Evolutionary conservation across 2,329 filamentous ascomycete species (phyloP), one percentile per base, ranked within the genome.

Genomic region (Phyllosticta ampelicida): DNA sequence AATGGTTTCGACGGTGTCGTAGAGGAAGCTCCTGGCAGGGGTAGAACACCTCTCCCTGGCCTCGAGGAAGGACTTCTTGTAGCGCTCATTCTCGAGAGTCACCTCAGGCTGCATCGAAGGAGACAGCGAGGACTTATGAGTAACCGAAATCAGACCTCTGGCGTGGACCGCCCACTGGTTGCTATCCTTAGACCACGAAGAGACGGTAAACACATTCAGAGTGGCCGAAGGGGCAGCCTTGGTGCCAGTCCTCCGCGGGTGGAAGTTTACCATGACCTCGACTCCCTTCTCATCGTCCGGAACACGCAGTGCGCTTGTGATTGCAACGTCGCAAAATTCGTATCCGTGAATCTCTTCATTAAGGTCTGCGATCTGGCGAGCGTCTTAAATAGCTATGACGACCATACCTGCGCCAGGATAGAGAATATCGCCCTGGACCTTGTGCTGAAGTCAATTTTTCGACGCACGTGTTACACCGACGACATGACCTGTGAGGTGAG

Each of bases 401-500:
- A 69, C 30, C 60, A 66, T 65, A 2, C 68, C 69, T 4, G 68
- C 65, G 4, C 62, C 68, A 1, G 70, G 70, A 55, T 64, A 71
- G n/a, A 71, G 58, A 10, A 63, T 65, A 1, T 64, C 53, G 10
- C 60, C 61, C 55, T 70, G 64, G 21, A 66, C 65, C 55, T 49
- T 62, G 61, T 65, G 68, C 60, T 29, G 19, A 58, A 2, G 61
- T 68, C n/a, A 58, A 61, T 6, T 72, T 67, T 53, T 60, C 60
- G 9, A 63, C 70, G 6, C 70, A 70, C 54, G 59, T 62, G 6
- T 69, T 73, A 62, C 70, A 73, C 13, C 62, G 70, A 3, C 64
- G 68, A 3, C 66, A 66, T 49, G 71, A 74, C 54, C 55, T 73
- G 1, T 74, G 67, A 66, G 71, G 72, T 2, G 53, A 61, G 1